Evolutionary conservation across 129 eudicot species (phyloP).

Genomic region (Centaurea solstitialis): DNA sequence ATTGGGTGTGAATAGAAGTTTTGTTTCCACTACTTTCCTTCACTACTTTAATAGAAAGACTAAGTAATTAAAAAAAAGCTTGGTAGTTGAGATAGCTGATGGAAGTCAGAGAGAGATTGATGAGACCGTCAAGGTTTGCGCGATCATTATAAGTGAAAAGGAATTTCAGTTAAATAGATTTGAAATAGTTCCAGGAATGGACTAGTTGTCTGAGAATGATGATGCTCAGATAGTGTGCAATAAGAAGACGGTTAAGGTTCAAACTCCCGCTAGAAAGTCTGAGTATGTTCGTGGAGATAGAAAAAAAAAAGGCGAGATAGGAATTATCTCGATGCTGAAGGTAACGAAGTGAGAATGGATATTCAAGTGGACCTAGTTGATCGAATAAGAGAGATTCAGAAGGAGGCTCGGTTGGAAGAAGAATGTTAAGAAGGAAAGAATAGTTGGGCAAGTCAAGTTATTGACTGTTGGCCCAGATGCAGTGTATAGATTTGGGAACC

Average conservation of each 20-base stretch:
- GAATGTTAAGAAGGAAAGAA: no score
- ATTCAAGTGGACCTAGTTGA: no score
- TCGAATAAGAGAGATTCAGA: no score
- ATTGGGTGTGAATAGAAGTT: background rate
- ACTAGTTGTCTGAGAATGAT: background rate
- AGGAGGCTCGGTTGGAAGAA: no score
- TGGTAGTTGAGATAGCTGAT: background rate
- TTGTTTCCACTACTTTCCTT: background rate
- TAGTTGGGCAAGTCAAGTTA: no score
- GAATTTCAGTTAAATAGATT: background rate
- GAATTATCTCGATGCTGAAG: no score
- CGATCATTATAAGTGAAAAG: background rate
- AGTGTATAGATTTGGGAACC: no score
- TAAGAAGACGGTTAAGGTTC: background rate
- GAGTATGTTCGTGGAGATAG: no score
- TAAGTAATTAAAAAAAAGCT: background rate
- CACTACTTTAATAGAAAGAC: background rate
- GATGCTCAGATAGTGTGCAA: background rate
- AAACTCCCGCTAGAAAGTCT: no score
- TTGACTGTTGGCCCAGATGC: no score
- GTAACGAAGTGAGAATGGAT: no score
- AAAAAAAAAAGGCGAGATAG: no score
- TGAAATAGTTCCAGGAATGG: background rate
- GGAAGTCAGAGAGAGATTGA: background rate
- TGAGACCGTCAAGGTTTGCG: background rate